Conservation (phyloP, 1,284 basidiomycete species). For the Exobasidium cylindrosporum region DNA sequence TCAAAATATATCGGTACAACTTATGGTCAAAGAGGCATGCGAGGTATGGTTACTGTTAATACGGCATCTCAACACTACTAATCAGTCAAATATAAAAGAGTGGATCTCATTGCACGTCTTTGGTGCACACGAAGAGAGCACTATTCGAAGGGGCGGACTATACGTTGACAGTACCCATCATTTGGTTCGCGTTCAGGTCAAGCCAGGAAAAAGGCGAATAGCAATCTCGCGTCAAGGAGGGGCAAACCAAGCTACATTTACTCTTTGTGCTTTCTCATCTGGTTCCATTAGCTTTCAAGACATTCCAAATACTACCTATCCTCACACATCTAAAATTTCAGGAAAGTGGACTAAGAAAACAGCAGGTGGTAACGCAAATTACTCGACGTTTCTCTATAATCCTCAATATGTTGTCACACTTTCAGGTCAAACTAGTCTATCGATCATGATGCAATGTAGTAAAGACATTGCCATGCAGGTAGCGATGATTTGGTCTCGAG, state of each 20-base stretch:
- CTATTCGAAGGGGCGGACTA: conserved; percentile 41
- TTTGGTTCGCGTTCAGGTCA: conserved; percentile 59
- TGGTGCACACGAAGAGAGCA: conserved; percentile 13
- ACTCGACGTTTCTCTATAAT: conserved; percentile 80
- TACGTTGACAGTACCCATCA: conserved; percentile 77
- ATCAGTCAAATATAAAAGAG: conserved; percentile 60
- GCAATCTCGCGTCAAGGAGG: conserved; percentile 9
- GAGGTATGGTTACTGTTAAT: conserved; percentile 77
- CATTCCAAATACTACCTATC: not conserved
- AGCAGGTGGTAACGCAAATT: conserved; percentile 76
- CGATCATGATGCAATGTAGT: conserved; percentile 56
- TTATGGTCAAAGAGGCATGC: not conserved
- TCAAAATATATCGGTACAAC: not conserved
- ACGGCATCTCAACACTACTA: conserved; percentile 67
- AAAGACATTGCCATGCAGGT: conserved; percentile 73
- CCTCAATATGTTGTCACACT: conserved; percentile 78
- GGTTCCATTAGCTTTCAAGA: not conserved
- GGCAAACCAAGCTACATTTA: conserved; percentile 58
- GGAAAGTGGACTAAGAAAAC: conserved; percentile 65
- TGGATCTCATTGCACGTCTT: conserved; percentile 70
- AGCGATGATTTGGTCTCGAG: conserved; percentile 64
- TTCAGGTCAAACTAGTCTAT: conserved; percentile 49
- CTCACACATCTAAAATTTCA: not conserved
- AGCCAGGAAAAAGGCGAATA: not conserved
- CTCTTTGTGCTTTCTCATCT: conserved; percentile 55